Evolutionary conservation across 805 yeast genomes (phyloP).

Genomic region (Millerago galiae): DNA sequence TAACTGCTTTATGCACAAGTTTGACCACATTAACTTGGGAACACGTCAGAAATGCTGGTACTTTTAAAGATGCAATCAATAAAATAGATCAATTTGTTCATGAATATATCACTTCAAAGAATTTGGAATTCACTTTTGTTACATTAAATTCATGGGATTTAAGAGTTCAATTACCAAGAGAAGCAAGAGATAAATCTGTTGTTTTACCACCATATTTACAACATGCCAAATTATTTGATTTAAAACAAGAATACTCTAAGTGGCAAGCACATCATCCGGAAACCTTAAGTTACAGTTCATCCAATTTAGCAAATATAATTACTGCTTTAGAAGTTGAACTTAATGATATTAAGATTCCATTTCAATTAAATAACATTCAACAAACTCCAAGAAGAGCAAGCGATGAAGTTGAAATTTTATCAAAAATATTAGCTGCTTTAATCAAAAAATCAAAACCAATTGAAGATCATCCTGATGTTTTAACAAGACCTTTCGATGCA

Average conservation of each 20-base stretch:
- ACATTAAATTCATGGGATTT: conserved; percentile 64
- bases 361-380: conserved; percentile 12
- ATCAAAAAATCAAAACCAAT: conserved; percentile 39
- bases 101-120: conserved; percentile 33
- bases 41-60: conserved; percentile 47
- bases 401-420: conserved; percentile 39
- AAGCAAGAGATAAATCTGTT: conserved; percentile 71
- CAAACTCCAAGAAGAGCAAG: conserved; percentile 34
- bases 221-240: conserved; percentile 70
- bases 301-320: conserved; percentile 23
- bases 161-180: conserved; percentile 72
- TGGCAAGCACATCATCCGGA: conserved; percentile 66
- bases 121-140: conserved; percentile 56
- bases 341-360: conserved; percentile 14
- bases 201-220: conserved; percentile 69
- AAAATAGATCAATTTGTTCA: conserved; percentile 46
- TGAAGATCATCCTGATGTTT: conserved; percentile 46
- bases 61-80: conserved; percentile 57
- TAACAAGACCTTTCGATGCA: conserved; percentile 71
- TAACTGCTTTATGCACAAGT: conserved; percentile 50
- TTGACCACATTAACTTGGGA: conserved; percentile 55
- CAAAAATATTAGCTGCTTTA: conserved; percentile 40
- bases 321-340: conserved; percentile 25
- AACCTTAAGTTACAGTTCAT: conserved; percentile 25
- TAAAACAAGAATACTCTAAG: conserved; percentile 63